A percentile compares a stretch with the other conserved stretches of the same genome.
phyloP scores from a whole-genome alignment of 164 flowering plant species.

The Stephania cephalantha region DNA sequence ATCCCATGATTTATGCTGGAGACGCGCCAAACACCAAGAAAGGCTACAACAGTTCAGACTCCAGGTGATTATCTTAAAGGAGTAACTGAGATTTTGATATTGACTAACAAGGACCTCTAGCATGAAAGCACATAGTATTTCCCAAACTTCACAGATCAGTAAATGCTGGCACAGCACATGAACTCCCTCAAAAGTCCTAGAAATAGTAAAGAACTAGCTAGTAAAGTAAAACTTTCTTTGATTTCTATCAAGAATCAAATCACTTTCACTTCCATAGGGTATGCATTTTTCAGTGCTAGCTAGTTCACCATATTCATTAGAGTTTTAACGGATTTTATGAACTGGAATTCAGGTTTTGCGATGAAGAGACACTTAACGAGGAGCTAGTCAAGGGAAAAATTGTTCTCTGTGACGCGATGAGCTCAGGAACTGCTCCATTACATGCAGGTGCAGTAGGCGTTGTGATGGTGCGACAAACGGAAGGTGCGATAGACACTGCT shows the following conservation, averaged over 20 bases:
- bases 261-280: too few relatives aligned
- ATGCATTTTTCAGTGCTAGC: neutral
- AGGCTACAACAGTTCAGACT: conserved; percentile 19
- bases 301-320: neutral
- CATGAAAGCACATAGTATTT: too few relatives aligned
- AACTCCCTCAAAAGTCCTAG: too few relatives aligned
- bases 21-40: conserved; percentile 34
- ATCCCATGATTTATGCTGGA: conserved; percentile 43
- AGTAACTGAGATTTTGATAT: too few relatives aligned
- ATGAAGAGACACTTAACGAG: conserved; percentile 19
- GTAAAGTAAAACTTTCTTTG: too few relatives aligned
- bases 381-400: conserved; percentile 40
- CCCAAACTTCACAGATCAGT: too few relatives aligned
- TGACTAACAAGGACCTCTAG: too few relatives aligned
- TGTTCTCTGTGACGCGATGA: conserved; percentile 37
- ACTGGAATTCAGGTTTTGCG: conserved; percentile 31
- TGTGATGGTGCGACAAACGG: conserved; percentile 21
- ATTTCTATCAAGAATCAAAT: too few relatives aligned
- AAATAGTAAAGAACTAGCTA: too few relatives aligned
- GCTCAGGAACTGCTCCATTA: neutral
- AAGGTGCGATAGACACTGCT: conserved; percentile 22
- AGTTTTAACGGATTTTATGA: neutral
- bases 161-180: too few relatives aligned
- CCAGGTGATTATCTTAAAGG: conserved; percentile 20
- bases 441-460: conserved; percentile 36